Base-by-base conservation (phyloP, 345 rosid species). In the Citrus hindsii region DNA sequence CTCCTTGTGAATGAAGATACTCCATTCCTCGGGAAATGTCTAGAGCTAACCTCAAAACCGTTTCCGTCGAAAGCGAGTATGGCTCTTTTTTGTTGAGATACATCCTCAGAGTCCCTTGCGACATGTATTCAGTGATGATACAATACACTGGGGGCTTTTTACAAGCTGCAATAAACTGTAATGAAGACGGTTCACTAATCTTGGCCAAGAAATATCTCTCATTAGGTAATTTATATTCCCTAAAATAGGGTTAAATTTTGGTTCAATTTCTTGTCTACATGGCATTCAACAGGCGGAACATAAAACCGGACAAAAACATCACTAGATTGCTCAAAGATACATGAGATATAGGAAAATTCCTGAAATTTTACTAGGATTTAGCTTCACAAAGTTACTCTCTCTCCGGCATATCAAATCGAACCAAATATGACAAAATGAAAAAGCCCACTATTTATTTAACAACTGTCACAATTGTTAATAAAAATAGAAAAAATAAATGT, bases 11-110 rank as follows among this genome's bases (percentile, higher is more conserved):
- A 83, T 96, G 99, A 88, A 96, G 98, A 84, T 96, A 96, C 89
- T 96, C 98, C 98, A 96, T 96, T 71, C 99, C 99, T n/a, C 98
- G 88, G 21, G 99, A 96, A 66, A 96, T 96, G 79, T 96, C 99
- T 25, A 96, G 92, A 27, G 99, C 98, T 63, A 96, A 83, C 86
- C 99, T 88, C 28, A 96, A 87, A 6, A 94, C 83, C 0, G 99
- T 96, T 69, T 96, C 98, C 13, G 90, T 91, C 19, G 99, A 96
- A 33, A 96, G 95, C 0, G 99, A 96, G 82, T 94, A 89, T 0
- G 99, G 98, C 86, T 89, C 97, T 86, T 96, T 94, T 89, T 96
- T 96, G 93, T 94, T 96, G 16, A 96, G 99, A 77, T 96, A 96
- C 99, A 96, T 94, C 86, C 99, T 84, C 13, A 96, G 90, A 37